A percentile compares a stretch with the other conserved stretches of the same genome.
Evolutionary conservation across 495 filamentous ascomycete species (phyloP).

Genomic region (Ascobolus immersus): DNA sequence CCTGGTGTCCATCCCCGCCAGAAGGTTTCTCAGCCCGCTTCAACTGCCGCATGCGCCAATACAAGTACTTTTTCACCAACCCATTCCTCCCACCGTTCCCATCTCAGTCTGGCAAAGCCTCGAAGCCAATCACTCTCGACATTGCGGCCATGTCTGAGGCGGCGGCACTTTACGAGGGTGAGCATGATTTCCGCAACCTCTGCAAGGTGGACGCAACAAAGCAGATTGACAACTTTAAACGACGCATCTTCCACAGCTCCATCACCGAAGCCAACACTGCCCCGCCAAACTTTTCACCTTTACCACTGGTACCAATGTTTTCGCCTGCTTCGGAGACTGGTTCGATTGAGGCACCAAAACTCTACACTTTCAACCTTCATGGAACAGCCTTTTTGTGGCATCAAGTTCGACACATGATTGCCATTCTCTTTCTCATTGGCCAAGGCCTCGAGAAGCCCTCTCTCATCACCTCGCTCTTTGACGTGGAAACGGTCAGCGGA

Average conservation of each 20-base stretch:
- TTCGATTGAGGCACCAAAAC: constrained; percentile 24
- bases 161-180: constrained; percentile 49
- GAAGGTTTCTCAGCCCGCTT: constrained; percentile 72
- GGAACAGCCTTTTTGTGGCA: constrained; percentile 97
- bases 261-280: constrained; percentile 35
- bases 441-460: constrained; percentile 61
- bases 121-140: no score
- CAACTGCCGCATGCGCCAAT: constrained; percentile 65
- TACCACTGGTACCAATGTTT: not conserved
- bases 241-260: constrained; percentile 47
- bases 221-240: constrained; percentile 55
- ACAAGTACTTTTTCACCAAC: constrained; percentile 93
- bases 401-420: constrained; percentile 79
- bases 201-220: constrained; percentile 74
- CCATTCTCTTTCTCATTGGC: constrained; percentile 68
- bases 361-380: constrained; percentile 65
- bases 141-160: constrained; percentile 66
- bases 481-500: constrained; percentile 37
- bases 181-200: constrained; percentile 91
- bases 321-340: not conserved
- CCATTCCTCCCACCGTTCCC: constrained; percentile 35
- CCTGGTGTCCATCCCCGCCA: constrained; percentile 72
- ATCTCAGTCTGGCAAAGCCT: constrained; percentile 25
- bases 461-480: constrained; percentile 44
- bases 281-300: constrained; percentile 5